These are phyloP conservation scores for Isabelozyma rhagii DNA, from an alignment of 805 yeast species.

Conservation along the genomic window DNA sequence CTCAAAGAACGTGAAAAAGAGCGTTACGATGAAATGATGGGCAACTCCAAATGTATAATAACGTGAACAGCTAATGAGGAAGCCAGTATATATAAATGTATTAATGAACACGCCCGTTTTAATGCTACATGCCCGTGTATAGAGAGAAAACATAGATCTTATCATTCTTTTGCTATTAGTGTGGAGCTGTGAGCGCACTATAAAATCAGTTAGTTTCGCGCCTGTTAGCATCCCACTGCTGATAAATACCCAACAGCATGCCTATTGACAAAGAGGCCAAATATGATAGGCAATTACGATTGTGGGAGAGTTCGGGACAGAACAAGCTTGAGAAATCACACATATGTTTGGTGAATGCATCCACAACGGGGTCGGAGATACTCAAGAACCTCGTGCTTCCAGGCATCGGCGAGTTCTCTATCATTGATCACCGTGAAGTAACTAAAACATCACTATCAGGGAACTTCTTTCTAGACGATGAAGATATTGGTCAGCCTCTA, in stretches of 20 bases:
- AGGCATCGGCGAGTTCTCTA: slow-evolving; percentile 60
- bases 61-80: not conserved
- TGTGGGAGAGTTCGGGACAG: slow-evolving; percentile 87
- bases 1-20: slow-evolving; percentile 49
- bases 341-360: slow-evolving; percentile 59
- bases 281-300: slow-evolving; percentile 83
- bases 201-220: not conserved
- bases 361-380: slow-evolving; percentile 60
- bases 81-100: too few species aligned
- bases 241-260: not conserved
- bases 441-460: slow-evolving; percentile 44
- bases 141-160: too few species aligned
- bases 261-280: slow-evolving; percentile 43
- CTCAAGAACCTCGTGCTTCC: slow-evolving; percentile 78
- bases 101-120: too few species aligned
- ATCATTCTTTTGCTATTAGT: too few species aligned
- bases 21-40: slow-evolving; percentile 23
- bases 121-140: too few species aligned
- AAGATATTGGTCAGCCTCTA: slow-evolving; percentile 40
- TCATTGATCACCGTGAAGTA: slow-evolving; percentile 49
- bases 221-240: not conserved
- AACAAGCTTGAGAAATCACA: slow-evolving; percentile 50
- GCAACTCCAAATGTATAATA: slow-evolving; percentile 11
- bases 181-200: not conserved
- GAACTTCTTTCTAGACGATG: slow-evolving; percentile 58